Percentiles rank a stretch among this genome's conserved stretches.
phyloP scores from a whole-genome alignment of 345 rosid genomes.

The Camelina sativa region DNA sequence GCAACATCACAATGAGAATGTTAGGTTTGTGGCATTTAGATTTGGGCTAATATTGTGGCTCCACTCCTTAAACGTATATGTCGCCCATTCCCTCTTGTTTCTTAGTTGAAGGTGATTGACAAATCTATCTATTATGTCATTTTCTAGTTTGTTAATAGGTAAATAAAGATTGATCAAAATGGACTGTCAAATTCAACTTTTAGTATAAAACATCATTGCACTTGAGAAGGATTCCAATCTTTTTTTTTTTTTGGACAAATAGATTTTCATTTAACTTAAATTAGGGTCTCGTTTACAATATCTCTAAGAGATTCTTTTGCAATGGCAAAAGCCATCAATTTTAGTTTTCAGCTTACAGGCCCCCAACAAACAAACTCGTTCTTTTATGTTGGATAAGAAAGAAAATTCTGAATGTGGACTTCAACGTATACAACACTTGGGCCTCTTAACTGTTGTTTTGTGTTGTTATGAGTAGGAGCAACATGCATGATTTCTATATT shows the following conservation, averaged over 20 bases:
- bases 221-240: background rate
- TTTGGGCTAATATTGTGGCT: slow-evolving; percentile 36
- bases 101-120: slow-evolving; percentile 28
- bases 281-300: too few relatives aligned
- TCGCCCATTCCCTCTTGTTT: slow-evolving; percentile 44
- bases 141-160: background rate
- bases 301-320: too few relatives aligned
- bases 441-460: too few relatives aligned
- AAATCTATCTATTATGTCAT: background rate
- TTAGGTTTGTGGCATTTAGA: slow-evolving; percentile 30
- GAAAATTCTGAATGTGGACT: too few relatives aligned
- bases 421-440: too few relatives aligned
- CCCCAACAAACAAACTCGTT: background rate
- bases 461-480: background rate
- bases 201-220: background rate
- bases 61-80: slow-evolving; percentile 37
- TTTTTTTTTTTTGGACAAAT: too few relatives aligned
- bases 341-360: background rate
- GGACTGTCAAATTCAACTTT: background rate
- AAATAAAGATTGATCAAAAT: background rate
- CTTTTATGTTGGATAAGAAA: too few relatives aligned
- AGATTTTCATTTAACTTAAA: too few relatives aligned
- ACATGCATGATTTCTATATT: too few relatives aligned
- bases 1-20: slow-evolving; percentile 42
- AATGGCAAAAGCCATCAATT: slow-evolving; percentile 1